phyloP scores from a whole-genome alignment of 257 asterid species.

The Gentiana straminea region DNA sequence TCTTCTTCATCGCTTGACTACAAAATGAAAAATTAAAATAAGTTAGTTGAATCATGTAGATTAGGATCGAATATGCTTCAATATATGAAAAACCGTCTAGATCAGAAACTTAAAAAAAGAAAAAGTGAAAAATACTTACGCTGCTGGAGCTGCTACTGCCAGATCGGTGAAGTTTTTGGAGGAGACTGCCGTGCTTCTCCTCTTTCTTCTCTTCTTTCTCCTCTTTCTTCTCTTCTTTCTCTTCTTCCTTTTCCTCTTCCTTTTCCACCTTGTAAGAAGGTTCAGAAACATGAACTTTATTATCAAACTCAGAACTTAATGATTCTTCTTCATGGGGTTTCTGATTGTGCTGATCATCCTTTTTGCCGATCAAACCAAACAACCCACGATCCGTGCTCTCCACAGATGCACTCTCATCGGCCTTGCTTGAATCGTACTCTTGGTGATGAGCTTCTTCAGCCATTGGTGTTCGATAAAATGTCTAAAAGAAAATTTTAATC shows the following conservation, averaged over 20 bases:
- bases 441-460: conserved; percentile 28
- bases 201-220: conserved; percentile 14
- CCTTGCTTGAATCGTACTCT: conserved; percentile 15
- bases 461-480: conserved; percentile 16
- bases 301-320: conserved; percentile 35
- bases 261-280: conserved; percentile 4
- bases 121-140: conserved; percentile 32
- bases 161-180: conserved; percentile 41
- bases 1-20: conserved; percentile 86
- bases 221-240: conserved; percentile 4
- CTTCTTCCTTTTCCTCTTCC: conserved; percentile 9
- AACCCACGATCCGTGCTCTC: conserved; percentile 53
- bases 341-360: conserved; percentile 25
- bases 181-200: conserved; percentile 37
- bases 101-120: neutral
- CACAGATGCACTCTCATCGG: conserved; percentile 18
- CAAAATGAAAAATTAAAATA: neutral
- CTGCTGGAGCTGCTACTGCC: conserved; percentile 50
- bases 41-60: no score
- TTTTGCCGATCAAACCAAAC: conserved; percentile 43
- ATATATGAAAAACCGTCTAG: no score
- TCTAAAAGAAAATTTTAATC: no score
- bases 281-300: conserved; percentile 49
- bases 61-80: no score
- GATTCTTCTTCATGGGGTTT: conserved; percentile 34